Base-by-base conservation (phyloP, 371 early-diverging fungal genomes). In the Syncephalastrum sp. region DNA sequence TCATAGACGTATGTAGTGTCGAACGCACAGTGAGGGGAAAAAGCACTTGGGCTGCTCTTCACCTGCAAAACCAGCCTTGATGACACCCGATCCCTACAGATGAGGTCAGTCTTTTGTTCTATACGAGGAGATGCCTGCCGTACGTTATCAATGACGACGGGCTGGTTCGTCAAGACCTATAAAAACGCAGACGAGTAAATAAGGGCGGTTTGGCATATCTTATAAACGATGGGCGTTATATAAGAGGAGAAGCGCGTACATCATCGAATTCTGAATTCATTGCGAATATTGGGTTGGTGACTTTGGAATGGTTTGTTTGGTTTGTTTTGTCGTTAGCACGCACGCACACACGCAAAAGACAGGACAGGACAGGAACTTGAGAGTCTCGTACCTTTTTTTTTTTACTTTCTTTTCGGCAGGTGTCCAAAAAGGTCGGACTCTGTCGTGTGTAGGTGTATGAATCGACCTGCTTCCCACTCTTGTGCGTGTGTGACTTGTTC, bases 31-130 rank as follows among this genome's bases (percentile, higher is more conserved):
- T 5, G 64, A 92, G 7, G 96, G 92, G 65, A 98, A 94, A 68
- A 89, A 94, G 60, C 91, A 89, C 57, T 93, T 93, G 43, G 98
- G 98, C 56, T 86, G 86, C 56, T 96, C 96, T 60, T 94, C 96
- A 48, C 98, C 98, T 16, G 98, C 96, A 77, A 98, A 97, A 42
- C 98, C 98, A 50, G 96, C 95, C 72, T 98, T 98, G 70, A 95
- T 93, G 62, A 94, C 89, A 47, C 97, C 97, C 33, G 97, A 97
- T 42, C 96, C 97, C 61, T 56, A 65, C 13, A 42, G n/a, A 56
- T 42, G 48, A 5, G 27, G 45, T 17, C 19, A 45, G 16, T 45
- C 7, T 54, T 44, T 54, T 54, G 46, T 25, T 23, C 33, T 27
- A 29, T 24, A 19, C 43, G 33, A 13, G 52, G 24, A 47, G 5